phyloP scores from a whole-genome alignment of 2,329 filamentous ascomycete species.

The Plectosphaerella sp. region DNA sequence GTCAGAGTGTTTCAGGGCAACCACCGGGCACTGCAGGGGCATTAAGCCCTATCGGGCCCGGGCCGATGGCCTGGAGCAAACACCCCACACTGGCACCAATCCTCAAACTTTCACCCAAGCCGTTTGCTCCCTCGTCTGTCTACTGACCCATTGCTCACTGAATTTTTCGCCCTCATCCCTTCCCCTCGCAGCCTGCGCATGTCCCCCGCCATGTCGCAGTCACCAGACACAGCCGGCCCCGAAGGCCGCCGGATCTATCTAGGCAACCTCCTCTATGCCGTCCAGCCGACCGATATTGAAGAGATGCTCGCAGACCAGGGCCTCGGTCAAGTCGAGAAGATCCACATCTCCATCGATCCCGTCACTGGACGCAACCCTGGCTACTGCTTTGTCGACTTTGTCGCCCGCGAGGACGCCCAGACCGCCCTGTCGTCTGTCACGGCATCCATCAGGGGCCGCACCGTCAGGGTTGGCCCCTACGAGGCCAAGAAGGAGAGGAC shows the following conservation, averaged over 20 bases:
- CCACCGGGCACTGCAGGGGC: too few relatives aligned
- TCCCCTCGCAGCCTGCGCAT: too few relatives aligned
- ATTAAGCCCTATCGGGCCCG: too few relatives aligned
- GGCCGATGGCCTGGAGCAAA: too few relatives aligned
- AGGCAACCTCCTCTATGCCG: constrained; percentile 58
- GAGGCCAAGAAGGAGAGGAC: constrained; percentile 42
- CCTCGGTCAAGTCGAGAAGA: constrained; percentile 40
- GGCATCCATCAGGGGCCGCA: constrained; percentile 49
- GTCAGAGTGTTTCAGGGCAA: too few relatives aligned
- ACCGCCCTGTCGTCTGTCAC: constrained; percentile 53
- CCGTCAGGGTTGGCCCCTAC: constrained; percentile 61
- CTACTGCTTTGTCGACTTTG: constrained; percentile 71
- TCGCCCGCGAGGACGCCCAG: constrained; percentile 50
- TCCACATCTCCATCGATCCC: constrained; percentile 66
- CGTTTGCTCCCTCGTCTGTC: too few relatives aligned
- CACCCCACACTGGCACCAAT: too few relatives aligned
- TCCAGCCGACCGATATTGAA: constrained; percentile 53
- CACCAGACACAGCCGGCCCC: not conserved
- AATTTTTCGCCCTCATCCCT: too few relatives aligned
- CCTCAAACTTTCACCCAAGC: too few relatives aligned
- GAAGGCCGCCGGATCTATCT: constrained; percentile 51
- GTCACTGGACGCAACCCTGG: constrained; percentile 66
- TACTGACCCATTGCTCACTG: too few relatives aligned
- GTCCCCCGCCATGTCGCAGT: too few relatives aligned
- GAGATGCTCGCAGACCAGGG: constrained; percentile 42